Base-by-base conservation (phyloP, 2,329 filamentous ascomycete genomes). In the Penicillium sp. region DNA sequence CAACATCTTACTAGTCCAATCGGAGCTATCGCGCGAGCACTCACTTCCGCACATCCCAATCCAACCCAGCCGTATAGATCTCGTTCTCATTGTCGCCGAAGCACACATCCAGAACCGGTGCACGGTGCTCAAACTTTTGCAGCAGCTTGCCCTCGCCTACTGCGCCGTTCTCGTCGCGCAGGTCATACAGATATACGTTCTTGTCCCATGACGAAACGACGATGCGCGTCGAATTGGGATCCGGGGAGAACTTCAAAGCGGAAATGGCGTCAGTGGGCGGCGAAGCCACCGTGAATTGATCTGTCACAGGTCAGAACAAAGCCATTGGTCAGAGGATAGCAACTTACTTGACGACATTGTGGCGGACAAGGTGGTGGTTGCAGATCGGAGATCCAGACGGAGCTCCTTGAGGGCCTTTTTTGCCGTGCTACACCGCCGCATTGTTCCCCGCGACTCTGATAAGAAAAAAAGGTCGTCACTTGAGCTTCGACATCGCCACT, bases 201-300 rank as follows among this genome's bases (percentile, higher is more conserved):
- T 86, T 90, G 74, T 97, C 92, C 94, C 94, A 99, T 50, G 91
- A 96, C 10, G 92, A 88, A 63, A 92, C 92, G n/a, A 95, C 83
- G 33, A 99, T 81, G 62, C 86, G 87, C 48, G 86, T 81, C n/a
- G 86, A 84, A 55, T 80, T 75, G 22, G 90, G 88, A 58, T 81
- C 76, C 31, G 90, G 89, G 59, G 92, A 90, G 79, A 95, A 99
- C 67, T 85, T 85, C 65, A 97, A 78, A 22, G 90, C 81, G 43
- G 92, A 95, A 64, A 97, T 88, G 63, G 88, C 89, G 74, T 99
- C 94, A 62, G 81, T 82, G 10, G 94, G 94, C 42, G 91, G 86
- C 63, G 90, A 84, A 54, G 85, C 81, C 66, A 96, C 82, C 73
- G 94, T 88, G 75, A 89, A 92, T 79, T 95, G 90, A 60, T 85